Base-by-base conservation (phyloP, 2,329 filamentous ascomycete genomes). In the Tolypocladium album region DNA sequence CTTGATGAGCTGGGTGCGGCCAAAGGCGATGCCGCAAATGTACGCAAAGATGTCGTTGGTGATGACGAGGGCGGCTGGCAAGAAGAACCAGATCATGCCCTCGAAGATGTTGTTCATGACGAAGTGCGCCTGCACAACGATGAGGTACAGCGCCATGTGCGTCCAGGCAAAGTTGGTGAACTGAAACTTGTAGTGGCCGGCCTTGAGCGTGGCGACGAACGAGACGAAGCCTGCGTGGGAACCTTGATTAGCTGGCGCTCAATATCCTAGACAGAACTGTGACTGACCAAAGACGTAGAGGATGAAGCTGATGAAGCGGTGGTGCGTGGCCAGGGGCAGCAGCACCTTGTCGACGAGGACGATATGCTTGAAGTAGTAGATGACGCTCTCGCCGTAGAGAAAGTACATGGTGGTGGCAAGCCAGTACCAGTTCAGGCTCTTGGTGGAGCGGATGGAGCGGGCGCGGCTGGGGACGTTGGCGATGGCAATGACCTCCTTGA, bases 51-150 rank as follows among this genome's bases (percentile, higher is more conserved):
- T 99, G 72, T 99, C 94, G 75, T 99, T 99, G 64, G 90, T 97
- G 72, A 99, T 96, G 73, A 99, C 94, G 67, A 99, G 84, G 58
- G 91, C 88, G 9, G 91, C 92, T 9, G 94, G 94, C 53, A 99
- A 78, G 82, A 97, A 97, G 81, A 99, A 97, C 94, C 94, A 99
- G 73, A 99, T 96, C 89, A 99, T 92, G 78, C 94, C 94, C 78
- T 99, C 94, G 68, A 99, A 95, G 65, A 99, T 89, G 76, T 99
- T 99, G 82, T 99, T 99, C 90, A 99, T 97, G 78, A 97, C 91
- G 74, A 99, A 99, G 74, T 99, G 94, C 17, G 94, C 92, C 75
- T 99, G 92, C 7, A 96, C 92, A 45, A 97, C 93, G 69, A 99
- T 97, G 69, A 99, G 82, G 79, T 96, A 97, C 24, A 99, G 84